Percentiles rank a stretch among this genome's conserved stretches.
These are phyloP conservation scores for Mortierella sp. DNA, from an alignment of 371 early-diverging fungal species.

Conservation along the genomic window DNA sequence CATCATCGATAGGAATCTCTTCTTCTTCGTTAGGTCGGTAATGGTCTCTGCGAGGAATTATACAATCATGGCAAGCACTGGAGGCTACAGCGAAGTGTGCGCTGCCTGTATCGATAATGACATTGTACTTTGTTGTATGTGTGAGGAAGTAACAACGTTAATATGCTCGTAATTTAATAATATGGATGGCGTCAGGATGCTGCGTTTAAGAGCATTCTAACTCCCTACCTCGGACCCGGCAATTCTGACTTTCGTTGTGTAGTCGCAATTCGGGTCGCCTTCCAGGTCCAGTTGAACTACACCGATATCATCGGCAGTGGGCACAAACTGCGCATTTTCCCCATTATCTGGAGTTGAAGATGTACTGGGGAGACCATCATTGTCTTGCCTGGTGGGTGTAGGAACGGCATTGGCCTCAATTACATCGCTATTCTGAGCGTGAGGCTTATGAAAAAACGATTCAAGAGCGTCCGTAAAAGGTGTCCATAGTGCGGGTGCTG, in stretches of 20 bases:
- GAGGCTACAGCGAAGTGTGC: constrained; percentile 47
- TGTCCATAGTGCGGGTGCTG: constrained; percentile 38
- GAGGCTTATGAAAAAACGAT: constrained; percentile 4
- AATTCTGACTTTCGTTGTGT: constrained; percentile 43
- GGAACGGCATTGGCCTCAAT: not conserved
- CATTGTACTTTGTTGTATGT: no score
- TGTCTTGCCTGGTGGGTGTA: not conserved
- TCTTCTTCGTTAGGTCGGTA: constrained; percentile 32
- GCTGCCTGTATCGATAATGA: constrained; percentile 52
- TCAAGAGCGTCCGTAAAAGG: constrained; percentile 25
- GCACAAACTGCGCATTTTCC: not conserved
- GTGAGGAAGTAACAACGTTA: no score
- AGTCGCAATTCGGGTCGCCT: constrained; percentile 53
- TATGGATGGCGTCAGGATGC: no score
- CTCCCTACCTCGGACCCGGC: constrained; percentile 41
- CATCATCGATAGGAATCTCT: constrained; percentile 36
- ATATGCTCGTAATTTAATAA: no score
- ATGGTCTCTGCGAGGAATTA: constrained; percentile 25
- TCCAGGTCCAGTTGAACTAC: constrained; percentile 46
- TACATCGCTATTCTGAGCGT: not conserved
- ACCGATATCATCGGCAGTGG: constrained; percentile 27
- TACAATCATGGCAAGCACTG: constrained; percentile 33
- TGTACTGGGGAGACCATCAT: not conserved
- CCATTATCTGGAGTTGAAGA: not conserved
- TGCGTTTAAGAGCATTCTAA: no score